Evolutionary conservation across 306 rosid genomes (phyloP).

Genomic region (Delonix regia): DNA sequence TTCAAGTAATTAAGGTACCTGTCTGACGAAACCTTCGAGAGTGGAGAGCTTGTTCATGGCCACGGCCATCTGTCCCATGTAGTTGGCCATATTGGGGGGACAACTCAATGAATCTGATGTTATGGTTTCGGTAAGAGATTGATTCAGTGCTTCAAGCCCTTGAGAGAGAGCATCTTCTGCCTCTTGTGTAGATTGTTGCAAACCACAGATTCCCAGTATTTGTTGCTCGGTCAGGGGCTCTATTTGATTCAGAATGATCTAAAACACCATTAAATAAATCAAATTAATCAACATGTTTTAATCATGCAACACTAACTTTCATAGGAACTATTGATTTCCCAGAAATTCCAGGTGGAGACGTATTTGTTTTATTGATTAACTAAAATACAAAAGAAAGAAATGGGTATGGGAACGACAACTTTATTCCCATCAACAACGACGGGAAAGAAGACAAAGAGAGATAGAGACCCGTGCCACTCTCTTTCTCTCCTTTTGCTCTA

Average conservation of each 20-base stretch:
- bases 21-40: constrained; percentile 84
- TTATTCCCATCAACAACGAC: constrained; percentile 38
- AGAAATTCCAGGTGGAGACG: constrained; percentile 4
- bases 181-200: constrained; percentile 90
- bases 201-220: constrained; percentile 73
- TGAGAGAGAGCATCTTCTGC: constrained; percentile 86
- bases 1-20: constrained; percentile 50
- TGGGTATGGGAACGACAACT: constrained; percentile 43
- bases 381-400: constrained; percentile 44
- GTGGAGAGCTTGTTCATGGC: constrained; percentile 92
- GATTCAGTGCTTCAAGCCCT: constrained; percentile 83
- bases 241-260: constrained; percentile 73
- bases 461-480: constrained; percentile 46
- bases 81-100: constrained; percentile 85
- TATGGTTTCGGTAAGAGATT: constrained; percentile 76
- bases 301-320: too few species aligned
- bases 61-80: constrained; percentile 95
- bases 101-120: constrained; percentile 73
- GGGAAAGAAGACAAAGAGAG: constrained; percentile 37
- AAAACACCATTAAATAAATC: not conserved
- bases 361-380: constrained; percentile 35
- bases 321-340: not conserved
- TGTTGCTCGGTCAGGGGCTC: constrained; percentile 97
- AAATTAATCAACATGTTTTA: not conserved
- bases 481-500: constrained; percentile 32